Base-by-base conservation (phyloP, 768 basidiomycete genomes). In the Kwoniella sp. region DNA sequence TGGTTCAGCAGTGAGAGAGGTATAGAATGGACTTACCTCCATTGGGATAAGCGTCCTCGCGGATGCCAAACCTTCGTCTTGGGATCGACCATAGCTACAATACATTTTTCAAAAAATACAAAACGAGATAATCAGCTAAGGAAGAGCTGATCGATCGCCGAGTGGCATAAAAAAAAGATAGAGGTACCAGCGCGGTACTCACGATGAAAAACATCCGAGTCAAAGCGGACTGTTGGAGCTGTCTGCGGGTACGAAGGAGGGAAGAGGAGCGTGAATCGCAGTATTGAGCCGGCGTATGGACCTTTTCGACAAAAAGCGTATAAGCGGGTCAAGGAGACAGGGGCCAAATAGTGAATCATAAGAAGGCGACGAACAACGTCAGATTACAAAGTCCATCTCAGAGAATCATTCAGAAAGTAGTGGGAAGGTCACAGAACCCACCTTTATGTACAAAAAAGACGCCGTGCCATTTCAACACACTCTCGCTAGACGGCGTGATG, bases 141-240 rank as follows among this genome's bases (percentile, higher is more conserved):
- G n/a, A n/a, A n/a, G n/a, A n/a, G n/a, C n/a, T n/a, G n/a, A n/a
- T n/a, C n/a, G n/a, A n/a, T n/a, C n/a, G n/a, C n/a, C n/a, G n/a
- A n/a, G n/a, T n/a, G n/a, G n/a, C n/a, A n/a, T n/a, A n/a, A n/a
- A n/a, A n/a, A n/a, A n/a, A n/a, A n/a, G n/a, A n/a, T n/a, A n/a
- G n/a, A n/a, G n/a, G n/a, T n/a, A n/a, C n/a, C n/a, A n/a, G n/a
- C n/a, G n/a, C n/a, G 17, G 21, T 27, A 62, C 74, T 66, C 52
- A 77, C 75, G 75, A 55, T 77, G 75, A 50, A 69, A 77, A 2
- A 77, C 71, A 15, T 74, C 75, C 13, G 70, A 68, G 50, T 71
- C 69, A 61, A 72, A 74, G 4, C 61, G 40, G 9, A 74, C 51
- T 6, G 54, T 60, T 2, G 75, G 75, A n/a, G 62, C 47, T 8